Percentiles rank a stretch among this genome's conserved stretches.
Conservation (phyloP, 495 filamentous ascomycete genomes). For the Pseudevernia furfuracea region DNA sequence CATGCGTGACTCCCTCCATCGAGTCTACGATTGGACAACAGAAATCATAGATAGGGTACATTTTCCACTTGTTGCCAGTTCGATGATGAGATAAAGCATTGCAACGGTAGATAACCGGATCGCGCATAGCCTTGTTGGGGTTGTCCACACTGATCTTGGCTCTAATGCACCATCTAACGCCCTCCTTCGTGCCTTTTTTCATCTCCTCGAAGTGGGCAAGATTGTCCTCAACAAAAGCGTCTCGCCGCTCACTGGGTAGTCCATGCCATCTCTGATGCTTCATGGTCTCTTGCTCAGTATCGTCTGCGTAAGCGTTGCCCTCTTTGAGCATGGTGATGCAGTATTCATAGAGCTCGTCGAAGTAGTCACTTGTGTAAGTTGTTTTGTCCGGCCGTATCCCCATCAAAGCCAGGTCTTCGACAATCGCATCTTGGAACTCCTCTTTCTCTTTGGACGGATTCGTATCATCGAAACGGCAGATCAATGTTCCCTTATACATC, state of each 20-base stretch:
- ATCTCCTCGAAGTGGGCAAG: conserved; percentile 78
- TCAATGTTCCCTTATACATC: conserved; percentile 74
- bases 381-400: conserved; percentile 74
- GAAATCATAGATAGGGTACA: conserved; percentile 95
- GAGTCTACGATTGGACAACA: conserved; percentile 86
- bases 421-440: conserved; percentile 82
- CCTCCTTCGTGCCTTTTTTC: conserved; percentile 71
- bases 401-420: conserved; percentile 78
- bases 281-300: conserved; percentile 85
- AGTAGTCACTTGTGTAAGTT: conserved; percentile 84
- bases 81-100: conserved; percentile 74
- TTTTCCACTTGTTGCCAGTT: conserved; percentile 83
- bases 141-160: conserved; percentile 69
- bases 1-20: conserved; percentile 89
- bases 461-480: conserved; percentile 85
- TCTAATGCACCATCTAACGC: conserved; percentile 73
- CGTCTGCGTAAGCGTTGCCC: conserved; percentile 82
- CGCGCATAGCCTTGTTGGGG: conserved; percentile 54
- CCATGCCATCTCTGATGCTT: conserved; percentile 67
- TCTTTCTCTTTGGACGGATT: conserved; percentile 91
- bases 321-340: conserved; percentile 71
- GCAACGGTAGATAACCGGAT: conserved; percentile 93
- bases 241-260: conserved; percentile 65
- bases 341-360: conserved; percentile 75
- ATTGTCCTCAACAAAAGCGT: conserved; percentile 71